Percentiles rank a stretch among this genome's conserved stretches.
phyloP scores from a whole-genome alignment of 2,329 filamentous ascomycete species.

The Hypoxylon sp. region DNA sequence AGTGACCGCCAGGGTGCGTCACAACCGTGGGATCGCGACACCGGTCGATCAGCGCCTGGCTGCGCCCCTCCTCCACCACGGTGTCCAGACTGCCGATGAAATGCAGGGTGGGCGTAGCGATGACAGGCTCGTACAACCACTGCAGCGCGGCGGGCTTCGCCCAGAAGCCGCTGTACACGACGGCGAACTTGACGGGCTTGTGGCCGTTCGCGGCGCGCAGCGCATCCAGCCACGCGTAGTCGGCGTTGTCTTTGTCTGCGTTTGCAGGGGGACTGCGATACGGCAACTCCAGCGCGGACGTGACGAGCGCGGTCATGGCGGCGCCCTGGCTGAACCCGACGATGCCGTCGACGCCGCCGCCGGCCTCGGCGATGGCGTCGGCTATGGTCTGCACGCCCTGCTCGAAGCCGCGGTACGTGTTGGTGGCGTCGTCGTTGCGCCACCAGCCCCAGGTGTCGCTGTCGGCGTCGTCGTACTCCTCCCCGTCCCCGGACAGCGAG shows the following conservation, averaged over 20 bases:
- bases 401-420: slow-evolving; percentile 74
- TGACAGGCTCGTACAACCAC: slow-evolving; percentile 49
- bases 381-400: slow-evolving; percentile 72
- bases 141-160: slow-evolving; percentile 51
- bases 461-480: slow-evolving; percentile 56
- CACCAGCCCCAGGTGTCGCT: slow-evolving; percentile 85
- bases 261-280: slow-evolving; percentile 32
- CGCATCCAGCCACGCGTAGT: slow-evolving; percentile 53
- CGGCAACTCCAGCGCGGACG: slow-evolving; percentile 71
- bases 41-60: slow-evolving; percentile 70
- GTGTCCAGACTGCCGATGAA: slow-evolving; percentile 85
- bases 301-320: slow-evolving; percentile 75
- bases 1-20: slow-evolving; percentile 88
- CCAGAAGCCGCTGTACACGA: slow-evolving; percentile 72
- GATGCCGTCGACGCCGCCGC: slow-evolving; percentile 78
- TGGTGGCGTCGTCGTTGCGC: slow-evolving; percentile 71
- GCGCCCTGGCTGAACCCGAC: slow-evolving; percentile 86
- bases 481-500: slow-evolving; percentile 51
- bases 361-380: slow-evolving; percentile 65
- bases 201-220: slow-evolving; percentile 60
- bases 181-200: slow-evolving; percentile 62
- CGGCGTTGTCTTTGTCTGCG: slow-evolving; percentile 33
- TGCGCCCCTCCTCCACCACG: slow-evolving; percentile 82
- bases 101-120: slow-evolving; percentile 81
- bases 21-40: slow-evolving; percentile 64